phyloP scores from a whole-genome alignment of 257 asterid species.

The Nicotiana attenuata region DNA sequence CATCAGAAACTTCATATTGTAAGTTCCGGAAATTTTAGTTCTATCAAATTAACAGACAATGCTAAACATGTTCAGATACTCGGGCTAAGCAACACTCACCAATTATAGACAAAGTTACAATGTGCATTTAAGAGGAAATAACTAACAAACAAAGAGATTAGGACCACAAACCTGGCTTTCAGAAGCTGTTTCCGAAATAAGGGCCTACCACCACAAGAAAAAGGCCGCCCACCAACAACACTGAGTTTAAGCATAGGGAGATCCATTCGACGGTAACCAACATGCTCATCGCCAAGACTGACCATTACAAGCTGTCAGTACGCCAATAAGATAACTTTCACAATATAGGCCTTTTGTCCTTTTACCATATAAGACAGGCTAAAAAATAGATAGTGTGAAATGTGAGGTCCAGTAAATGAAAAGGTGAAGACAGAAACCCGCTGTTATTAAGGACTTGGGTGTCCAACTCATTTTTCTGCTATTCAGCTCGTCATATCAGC shows the following conservation, averaged over 20 bases:
- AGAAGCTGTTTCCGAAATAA: constrained; percentile 62
- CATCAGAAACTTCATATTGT: not conserved
- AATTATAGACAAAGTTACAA: not conserved
- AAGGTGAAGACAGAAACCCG: not conserved
- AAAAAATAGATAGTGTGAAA: not conserved
- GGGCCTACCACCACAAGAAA: constrained; percentile 74
- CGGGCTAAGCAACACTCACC: not conserved
- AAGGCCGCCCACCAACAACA: constrained; percentile 93
- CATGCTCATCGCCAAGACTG: constrained; percentile 91
- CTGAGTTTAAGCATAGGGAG: constrained; percentile 62
- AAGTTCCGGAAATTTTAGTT: not conserved
- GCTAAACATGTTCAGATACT: not conserved
- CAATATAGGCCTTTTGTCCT: not conserved
- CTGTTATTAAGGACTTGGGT: not conserved
- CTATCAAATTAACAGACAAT: not conserved
- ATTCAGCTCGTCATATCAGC: not conserved
- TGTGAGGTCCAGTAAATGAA: not conserved
- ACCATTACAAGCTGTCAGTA: constrained; percentile 21
- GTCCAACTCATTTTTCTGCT: not conserved
- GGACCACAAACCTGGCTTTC: constrained; percentile 48
- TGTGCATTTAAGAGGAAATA: not conserved
- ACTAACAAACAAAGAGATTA: not conserved
- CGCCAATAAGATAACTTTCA: not conserved
- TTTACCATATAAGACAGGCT: not conserved
- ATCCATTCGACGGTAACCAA: constrained; percentile 71